A percentile compares a stretch with the other conserved stretches of the same genome.
Conservation (phyloP, 495 filamentous ascomycete species). For the Daldinia caldariorum region DNA sequence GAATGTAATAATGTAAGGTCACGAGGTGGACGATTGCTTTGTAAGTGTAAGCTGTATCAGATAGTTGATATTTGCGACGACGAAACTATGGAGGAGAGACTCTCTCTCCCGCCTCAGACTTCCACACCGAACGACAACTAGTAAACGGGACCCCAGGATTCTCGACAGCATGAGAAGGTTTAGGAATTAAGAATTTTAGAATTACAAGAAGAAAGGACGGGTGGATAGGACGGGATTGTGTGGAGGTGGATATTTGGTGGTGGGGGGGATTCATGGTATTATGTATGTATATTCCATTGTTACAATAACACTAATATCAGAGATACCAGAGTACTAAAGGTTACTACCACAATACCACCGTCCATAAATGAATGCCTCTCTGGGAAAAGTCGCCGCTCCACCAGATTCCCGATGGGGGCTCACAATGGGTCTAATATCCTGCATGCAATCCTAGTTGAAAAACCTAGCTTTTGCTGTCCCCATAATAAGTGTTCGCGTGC, state of each 20-base stretch:
- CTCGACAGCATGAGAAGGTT: constrained; percentile 43
- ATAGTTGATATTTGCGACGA: constrained; percentile 34
- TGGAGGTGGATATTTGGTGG: constrained; percentile 43
- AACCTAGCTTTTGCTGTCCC: constrained; percentile 37
- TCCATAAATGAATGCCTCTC: constrained; percentile 43
- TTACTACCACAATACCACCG: constrained; percentile 5
- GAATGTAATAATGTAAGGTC: constrained; percentile 24
- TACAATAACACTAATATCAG: background rate
- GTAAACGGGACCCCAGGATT: constrained; percentile 24
- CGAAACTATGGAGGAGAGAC: constrained; percentile 29
- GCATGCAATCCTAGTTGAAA: constrained; percentile 46
- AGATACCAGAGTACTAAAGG: background rate
- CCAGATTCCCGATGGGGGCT: constrained; percentile 45
- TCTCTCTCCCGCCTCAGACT: constrained; percentile 35
- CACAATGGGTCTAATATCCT: constrained; percentile 44
- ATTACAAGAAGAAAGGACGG: constrained; percentile 29
- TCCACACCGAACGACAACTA: constrained; percentile 41
- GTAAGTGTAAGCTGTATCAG: constrained; percentile 19
- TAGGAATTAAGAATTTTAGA: constrained; percentile 16
- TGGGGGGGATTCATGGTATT: constrained; percentile 36
- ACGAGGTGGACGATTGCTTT: constrained; percentile 20
- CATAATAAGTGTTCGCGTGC: constrained; percentile 45
- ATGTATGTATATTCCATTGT: constrained; percentile 40
- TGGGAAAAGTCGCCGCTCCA: constrained; percentile 44
- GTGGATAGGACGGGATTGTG: constrained; percentile 41